These are phyloP conservation scores for Heritiera fomes DNA, from an alignment of 345 rosid genomes.

Conservation along the genomic window DNA sequence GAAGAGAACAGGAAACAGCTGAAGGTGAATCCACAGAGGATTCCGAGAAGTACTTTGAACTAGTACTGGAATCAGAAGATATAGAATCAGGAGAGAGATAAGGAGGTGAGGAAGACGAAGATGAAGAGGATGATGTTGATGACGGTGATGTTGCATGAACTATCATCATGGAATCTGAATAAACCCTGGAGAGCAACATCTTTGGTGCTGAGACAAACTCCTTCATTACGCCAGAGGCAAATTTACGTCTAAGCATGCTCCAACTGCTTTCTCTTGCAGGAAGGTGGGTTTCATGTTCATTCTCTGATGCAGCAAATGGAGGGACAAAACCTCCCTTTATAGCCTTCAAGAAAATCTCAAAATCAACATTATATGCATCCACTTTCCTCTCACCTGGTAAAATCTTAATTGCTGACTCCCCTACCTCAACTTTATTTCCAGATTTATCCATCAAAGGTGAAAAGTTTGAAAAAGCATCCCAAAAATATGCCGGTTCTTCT, in stretches of 20 bases:
- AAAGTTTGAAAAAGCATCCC: constrained; percentile 80
- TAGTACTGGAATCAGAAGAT: constrained; percentile 63
- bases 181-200: constrained; percentile 70
- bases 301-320: constrained; percentile 75
- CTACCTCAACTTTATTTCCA: constrained; percentile 31
- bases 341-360: constrained; percentile 87
- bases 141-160: constrained; percentile 71
- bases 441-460: constrained; percentile 76
- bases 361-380: constrained; percentile 75
- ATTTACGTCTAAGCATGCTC: constrained; percentile 82
- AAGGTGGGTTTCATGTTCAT: constrained; percentile 86
- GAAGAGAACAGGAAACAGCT: constrained; percentile 53
- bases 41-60: constrained; percentile 61
- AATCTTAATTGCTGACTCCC: constrained; percentile 42
- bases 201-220: constrained; percentile 68
- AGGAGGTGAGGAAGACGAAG: constrained; percentile 70
- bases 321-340: constrained; percentile 93
- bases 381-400: constrained; percentile 70
- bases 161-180: constrained; percentile 94
- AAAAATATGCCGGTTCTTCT: constrained; percentile 77
- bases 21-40: constrained; percentile 73
- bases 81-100: constrained; percentile 78
- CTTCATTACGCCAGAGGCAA: constrained; percentile 73
- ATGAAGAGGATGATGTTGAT: constrained; percentile 45
- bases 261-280: constrained; percentile 96